A percentile compares a stretch with the other conserved stretches of the same genome.
Conservation (phyloP, 2,329 filamentous ascomycete genomes). For the Trichophaea hybrida region DNA sequence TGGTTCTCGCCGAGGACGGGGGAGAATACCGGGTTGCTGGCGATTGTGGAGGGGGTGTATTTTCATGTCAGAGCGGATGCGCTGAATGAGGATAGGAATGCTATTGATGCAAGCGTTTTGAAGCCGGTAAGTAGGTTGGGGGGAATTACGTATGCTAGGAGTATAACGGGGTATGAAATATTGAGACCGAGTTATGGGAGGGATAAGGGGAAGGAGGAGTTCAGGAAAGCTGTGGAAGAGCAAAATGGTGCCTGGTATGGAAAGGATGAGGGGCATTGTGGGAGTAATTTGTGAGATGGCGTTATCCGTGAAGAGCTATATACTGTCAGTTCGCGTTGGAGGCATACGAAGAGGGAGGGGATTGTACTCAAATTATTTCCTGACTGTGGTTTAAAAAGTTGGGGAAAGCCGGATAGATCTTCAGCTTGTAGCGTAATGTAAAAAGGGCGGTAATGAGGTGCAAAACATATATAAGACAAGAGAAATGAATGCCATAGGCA, state of each 20-base stretch:
- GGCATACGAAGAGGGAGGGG: too few relatives aligned
- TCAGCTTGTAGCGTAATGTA: too few relatives aligned
- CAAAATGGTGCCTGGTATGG: slow-evolving; percentile 29
- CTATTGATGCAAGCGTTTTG: slow-evolving; percentile 62
- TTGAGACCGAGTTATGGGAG: slow-evolving; percentile 45
- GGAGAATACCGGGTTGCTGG: slow-evolving; percentile 59
- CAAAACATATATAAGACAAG: too few relatives aligned
- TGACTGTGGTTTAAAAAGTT: too few relatives aligned
- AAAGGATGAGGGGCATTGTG: background rate
- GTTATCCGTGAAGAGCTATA: too few relatives aligned
- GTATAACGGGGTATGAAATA: slow-evolving; percentile 57
- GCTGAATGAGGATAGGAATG: slow-evolving; percentile 58
- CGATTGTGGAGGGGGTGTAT: slow-evolving; percentile 64
- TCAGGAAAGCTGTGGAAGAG: slow-evolving; percentile 43
- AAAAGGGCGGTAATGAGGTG: too few relatives aligned
- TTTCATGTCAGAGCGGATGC: slow-evolving; percentile 90
- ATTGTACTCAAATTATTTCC: too few relatives aligned
- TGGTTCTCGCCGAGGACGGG: slow-evolving; percentile 58
- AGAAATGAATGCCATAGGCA: too few relatives aligned
- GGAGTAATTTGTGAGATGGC: too few relatives aligned
- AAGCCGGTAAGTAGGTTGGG: slow-evolving; percentile 65
- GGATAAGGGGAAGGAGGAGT: slow-evolving; percentile 43
- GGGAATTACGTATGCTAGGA: slow-evolving; percentile 68
- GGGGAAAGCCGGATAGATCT: too few relatives aligned
- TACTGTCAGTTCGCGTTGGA: too few relatives aligned